Percentiles rank a stretch among this genome's conserved stretches.
phyloP scores from a whole-genome alignment of 257 asterid species.

The Echites panduratus region DNA sequence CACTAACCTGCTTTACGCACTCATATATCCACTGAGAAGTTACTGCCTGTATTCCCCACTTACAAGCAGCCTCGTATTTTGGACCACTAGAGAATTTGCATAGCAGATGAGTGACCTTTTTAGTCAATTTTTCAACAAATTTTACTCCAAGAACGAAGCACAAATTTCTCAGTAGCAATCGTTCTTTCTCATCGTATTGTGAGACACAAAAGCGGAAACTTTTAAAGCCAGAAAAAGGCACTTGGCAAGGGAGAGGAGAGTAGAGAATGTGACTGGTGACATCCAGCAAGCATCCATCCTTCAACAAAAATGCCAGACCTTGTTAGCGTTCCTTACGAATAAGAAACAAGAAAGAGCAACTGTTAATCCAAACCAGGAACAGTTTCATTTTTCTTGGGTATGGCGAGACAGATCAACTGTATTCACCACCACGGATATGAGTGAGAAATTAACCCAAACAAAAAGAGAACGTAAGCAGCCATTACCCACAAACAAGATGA shows the following conservation, averaged over 20 bases:
- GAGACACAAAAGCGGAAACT: slow-evolving; percentile 71
- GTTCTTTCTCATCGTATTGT: slow-evolving; percentile 69
- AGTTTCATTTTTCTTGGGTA: background rate
- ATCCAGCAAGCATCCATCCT: slow-evolving; percentile 82
- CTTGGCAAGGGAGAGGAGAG: slow-evolving; percentile 85
- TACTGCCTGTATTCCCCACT: slow-evolving; percentile 66
- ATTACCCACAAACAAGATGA: background rate
- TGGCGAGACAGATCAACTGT: background rate
- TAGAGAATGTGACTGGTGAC: slow-evolving; percentile 76
- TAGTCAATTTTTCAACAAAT: slow-evolving; percentile 56
- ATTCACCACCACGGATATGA: background rate
- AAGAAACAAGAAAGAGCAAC: too few species aligned
- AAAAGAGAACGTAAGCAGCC: background rate
- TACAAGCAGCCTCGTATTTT: slow-evolving; percentile 76
- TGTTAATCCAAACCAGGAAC: background rate
- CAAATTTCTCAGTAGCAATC: slow-evolving; percentile 65
- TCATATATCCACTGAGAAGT: slow-evolving; percentile 83
- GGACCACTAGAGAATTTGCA: slow-evolving; percentile 75
- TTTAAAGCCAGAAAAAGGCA: slow-evolving; percentile 76
- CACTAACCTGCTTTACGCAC: slow-evolving; percentile 69
- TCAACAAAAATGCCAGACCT: slow-evolving; percentile 27
- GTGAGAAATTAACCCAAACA: background rate
- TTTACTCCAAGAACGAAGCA: slow-evolving; percentile 74
- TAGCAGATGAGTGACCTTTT: slow-evolving; percentile 71
- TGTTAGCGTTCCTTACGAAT: slow-evolving; percentile 20